A percentile compares a stretch with the other conserved stretches of the same genome.
phyloP scores from a whole-genome alignment of 768 basidiomycete genomes.

The Gloeostereum incarnatum region DNA sequence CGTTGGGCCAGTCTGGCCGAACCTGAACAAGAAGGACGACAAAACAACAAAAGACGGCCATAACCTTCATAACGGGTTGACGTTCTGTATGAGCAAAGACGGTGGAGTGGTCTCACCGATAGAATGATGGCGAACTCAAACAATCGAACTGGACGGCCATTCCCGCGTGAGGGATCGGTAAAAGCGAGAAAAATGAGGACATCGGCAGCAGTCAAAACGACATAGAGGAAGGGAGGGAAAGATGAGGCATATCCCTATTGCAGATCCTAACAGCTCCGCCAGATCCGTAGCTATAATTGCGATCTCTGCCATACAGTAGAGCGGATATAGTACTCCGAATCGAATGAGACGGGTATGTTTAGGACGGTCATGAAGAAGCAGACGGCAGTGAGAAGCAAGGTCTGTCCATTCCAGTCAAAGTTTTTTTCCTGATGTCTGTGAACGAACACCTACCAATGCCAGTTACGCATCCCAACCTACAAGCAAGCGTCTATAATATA shows the following conservation, averaged over 20 bases:
- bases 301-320: slow-evolving; percentile 45
- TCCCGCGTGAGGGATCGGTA: slow-evolving; percentile 46
- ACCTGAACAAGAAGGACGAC: slow-evolving; percentile 54
- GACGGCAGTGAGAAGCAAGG: slow-evolving; percentile 50
- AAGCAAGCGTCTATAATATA: slow-evolving; percentile 45
- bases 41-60: slow-evolving; percentile 62
- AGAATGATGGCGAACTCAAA: slow-evolving; percentile 48
- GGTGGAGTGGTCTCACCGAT: slow-evolving; percentile 33
- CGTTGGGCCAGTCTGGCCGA: slow-evolving; percentile 52
- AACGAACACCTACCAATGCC: slow-evolving; percentile 37
- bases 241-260: slow-evolving; percentile 59
- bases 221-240: slow-evolving; percentile 52
- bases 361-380: slow-evolving; percentile 43
- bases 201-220: slow-evolving; percentile 48
- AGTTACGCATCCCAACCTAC: slow-evolving; percentile 60
- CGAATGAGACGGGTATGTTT: slow-evolving; percentile 36
- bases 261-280: slow-evolving; percentile 61
- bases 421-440: neutral
- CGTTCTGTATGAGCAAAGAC: no score
- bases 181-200: slow-evolving; percentile 53
- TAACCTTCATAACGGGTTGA: slow-evolving; percentile 22
- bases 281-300: slow-evolving; percentile 64
- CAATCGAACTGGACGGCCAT: slow-evolving; percentile 42
- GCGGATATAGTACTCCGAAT: slow-evolving; percentile 41
- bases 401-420: slow-evolving; percentile 21